Percentiles rank a stretch among this genome's conserved stretches.
phyloP scores from a whole-genome alignment of 805 yeast species.

The Saccharomycopsis capsularis region DNA sequence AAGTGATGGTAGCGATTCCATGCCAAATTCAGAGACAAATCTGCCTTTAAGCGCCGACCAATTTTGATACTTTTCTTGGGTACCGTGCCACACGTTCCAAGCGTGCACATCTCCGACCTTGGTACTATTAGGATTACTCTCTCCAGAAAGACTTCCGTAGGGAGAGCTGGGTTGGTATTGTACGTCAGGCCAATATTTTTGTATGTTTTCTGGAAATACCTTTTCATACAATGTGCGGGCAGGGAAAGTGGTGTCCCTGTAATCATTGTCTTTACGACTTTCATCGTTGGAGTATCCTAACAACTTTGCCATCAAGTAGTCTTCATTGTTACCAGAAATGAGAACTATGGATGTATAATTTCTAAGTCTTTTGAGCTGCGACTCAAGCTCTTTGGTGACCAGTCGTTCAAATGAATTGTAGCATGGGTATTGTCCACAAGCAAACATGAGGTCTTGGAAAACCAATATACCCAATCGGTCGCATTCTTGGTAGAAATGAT shows the following conservation, averaged over 20 bases:
- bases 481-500: slow-evolving; percentile 37
- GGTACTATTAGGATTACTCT: slow-evolving; percentile 31
- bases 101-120: slow-evolving; percentile 46
- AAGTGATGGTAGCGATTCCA: slow-evolving; percentile 39
- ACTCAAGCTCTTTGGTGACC: slow-evolving; percentile 33
- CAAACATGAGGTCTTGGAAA: slow-evolving; percentile 56
- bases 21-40: slow-evolving; percentile 49
- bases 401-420: slow-evolving; percentile 31
- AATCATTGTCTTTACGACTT: slow-evolving; percentile 15
- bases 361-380: slow-evolving; percentile 37
- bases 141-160: slow-evolving; percentile 35
- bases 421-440: slow-evolving; percentile 49
- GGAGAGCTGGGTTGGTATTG: slow-evolving; percentile 38
- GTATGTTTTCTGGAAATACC: slow-evolving; percentile 33
- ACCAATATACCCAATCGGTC: slow-evolving; percentile 34
- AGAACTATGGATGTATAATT: slow-evolving; percentile 32
- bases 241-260: slow-evolving; percentile 35
- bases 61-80: slow-evolving; percentile 42
- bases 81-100: slow-evolving; percentile 55
- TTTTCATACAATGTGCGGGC: slow-evolving; percentile 38
- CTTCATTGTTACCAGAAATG: slow-evolving; percentile 40
- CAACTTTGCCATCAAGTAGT: slow-evolving; percentile 40
- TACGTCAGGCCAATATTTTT: slow-evolving; percentile 8
- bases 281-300: not conserved
- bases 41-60: slow-evolving; percentile 42